A percentile compares a stretch with the other conserved stretches of the same genome.
phyloP scores from a whole-genome alignment of 345 rosid genomes.

The Gossypium ekmanianum region DNA sequence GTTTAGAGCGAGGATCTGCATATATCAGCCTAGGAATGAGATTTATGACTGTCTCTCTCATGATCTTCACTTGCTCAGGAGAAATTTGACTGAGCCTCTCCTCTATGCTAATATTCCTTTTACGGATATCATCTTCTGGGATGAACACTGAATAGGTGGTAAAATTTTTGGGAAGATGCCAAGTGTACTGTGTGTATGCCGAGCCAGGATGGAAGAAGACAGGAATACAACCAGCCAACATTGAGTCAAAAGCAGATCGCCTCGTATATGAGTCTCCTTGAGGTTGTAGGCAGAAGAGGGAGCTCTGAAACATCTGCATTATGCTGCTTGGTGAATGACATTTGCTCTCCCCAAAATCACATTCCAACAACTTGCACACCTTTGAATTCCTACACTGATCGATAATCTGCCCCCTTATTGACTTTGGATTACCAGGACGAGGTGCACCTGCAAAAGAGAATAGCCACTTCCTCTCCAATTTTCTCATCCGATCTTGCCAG shows the following conservation, averaged over 20 bases:
- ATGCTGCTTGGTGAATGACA: constrained; percentile 91
- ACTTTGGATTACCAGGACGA: constrained; percentile 61
- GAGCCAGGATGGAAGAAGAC: constrained; percentile 94
- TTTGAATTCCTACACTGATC: constrained; percentile 57
- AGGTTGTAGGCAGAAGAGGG: constrained; percentile 78
- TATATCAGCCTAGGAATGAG: constrained; percentile 69
- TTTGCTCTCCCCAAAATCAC: constrained; percentile 87
- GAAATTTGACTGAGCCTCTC: constrained; percentile 63
- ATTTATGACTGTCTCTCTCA: constrained; percentile 71
- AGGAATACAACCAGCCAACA: constrained; percentile 85
- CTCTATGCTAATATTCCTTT: constrained; percentile 69
- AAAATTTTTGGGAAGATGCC: constrained; percentile 86
- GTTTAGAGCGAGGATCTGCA: constrained; percentile 69
- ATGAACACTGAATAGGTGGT: constrained; percentile 82
- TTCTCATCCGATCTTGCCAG: constrained; percentile 88
- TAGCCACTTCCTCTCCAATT: constrained; percentile 78
- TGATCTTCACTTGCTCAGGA: constrained; percentile 58
- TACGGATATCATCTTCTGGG: constrained; percentile 70
- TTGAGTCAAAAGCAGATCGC: constrained; percentile 81
- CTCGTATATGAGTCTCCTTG: constrained; percentile 91
- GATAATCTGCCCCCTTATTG: constrained; percentile 81
- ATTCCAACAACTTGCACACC: constrained; percentile 63
- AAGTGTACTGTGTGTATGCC: constrained; percentile 79
- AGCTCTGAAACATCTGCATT: constrained; percentile 84
- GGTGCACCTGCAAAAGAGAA: constrained; percentile 97